phyloP scores from a whole-genome alignment of 805 yeast genomes.

The Komagataella populi region DNA sequence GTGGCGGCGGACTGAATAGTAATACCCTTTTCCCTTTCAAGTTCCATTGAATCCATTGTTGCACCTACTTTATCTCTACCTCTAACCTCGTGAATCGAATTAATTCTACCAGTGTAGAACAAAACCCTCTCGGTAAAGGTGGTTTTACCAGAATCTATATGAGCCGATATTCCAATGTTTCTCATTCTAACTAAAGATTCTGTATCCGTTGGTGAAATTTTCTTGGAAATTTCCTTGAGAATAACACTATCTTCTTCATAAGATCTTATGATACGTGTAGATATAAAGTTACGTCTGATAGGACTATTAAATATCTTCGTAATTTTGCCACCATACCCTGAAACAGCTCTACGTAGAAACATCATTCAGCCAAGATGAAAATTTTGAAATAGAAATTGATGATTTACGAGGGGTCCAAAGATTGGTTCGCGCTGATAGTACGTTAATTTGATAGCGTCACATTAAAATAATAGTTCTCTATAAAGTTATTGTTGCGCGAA shows the following conservation, averaged over 20 bases:
- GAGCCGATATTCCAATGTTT: slow-evolving; percentile 96
- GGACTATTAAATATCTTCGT: not conserved
- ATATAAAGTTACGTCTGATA: not conserved
- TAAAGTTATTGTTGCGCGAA: not conserved
- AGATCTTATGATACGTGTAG: slow-evolving; percentile 13
- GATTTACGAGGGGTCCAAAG: too few relatives aligned
- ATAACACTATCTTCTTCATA: slow-evolving; percentile 67
- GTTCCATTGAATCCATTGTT: slow-evolving; percentile 98
- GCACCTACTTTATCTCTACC: slow-evolving; percentile 98
- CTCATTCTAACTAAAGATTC: slow-evolving; percentile 48
- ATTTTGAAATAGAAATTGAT: not conserved
- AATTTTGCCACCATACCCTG: not conserved
- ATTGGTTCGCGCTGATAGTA: not conserved
- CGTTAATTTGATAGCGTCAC: not conserved
- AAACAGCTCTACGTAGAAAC: not conserved
- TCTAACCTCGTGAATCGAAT: slow-evolving; percentile 92
- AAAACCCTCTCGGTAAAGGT: slow-evolving; percentile 96
- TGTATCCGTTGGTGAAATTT: slow-evolving; percentile 37
- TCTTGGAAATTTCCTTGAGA: slow-evolving; percentile 40
- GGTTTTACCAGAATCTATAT: slow-evolving; percentile 95
- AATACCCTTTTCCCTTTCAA: slow-evolving; percentile 97
- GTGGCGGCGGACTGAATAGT: slow-evolving; percentile 99
- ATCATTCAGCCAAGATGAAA: not conserved
- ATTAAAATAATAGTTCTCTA: not conserved
- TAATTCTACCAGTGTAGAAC: slow-evolving; percentile 92